Conservation (phyloP, 306 rosid genomes). For the Cicer yamashitae region DNA sequence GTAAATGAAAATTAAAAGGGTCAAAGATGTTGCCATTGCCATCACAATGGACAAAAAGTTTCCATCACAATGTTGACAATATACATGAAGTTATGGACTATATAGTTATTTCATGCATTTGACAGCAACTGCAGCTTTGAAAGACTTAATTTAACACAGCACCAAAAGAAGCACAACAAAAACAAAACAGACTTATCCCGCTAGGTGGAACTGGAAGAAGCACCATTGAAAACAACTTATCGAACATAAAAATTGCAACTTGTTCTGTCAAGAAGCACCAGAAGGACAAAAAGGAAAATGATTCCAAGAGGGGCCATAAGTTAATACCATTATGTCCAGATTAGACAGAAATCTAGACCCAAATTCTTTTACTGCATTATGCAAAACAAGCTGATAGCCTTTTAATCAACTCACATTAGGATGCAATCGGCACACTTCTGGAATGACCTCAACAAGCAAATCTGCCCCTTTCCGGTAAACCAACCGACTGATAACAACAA, state of each 20-base stretch:
- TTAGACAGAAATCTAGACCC: slow-evolving; percentile 5
- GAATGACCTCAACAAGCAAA: slow-evolving; percentile 94
- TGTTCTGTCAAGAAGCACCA: slow-evolving; percentile 48
- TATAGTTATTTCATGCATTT: slow-evolving; percentile 13
- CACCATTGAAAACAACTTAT: neutral
- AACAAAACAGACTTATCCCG: neutral
- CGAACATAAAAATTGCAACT: slow-evolving; percentile 38
- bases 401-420: slow-evolving; percentile 69
- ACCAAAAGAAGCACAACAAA: neutral
- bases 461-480: slow-evolving; percentile 93
- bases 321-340: neutral
- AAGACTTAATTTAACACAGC: neutral
- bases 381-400: neutral
- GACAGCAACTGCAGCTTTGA: neutral
- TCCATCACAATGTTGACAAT: neutral
- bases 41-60: neutral
- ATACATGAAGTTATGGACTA: neutral
- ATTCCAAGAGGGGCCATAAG: neutral
- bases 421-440: slow-evolving; percentile 78
- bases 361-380: slow-evolving; percentile 48
- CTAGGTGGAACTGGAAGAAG: neutral
- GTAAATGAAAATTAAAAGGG: neutral
- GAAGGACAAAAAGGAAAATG: slow-evolving; percentile 40
- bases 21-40: neutral
- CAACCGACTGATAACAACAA: slow-evolving; percentile 90